These are phyloP conservation scores for Epicoccum nigrum DNA, from an alignment of 2,329 filamentous ascomycete genomes.

Conservation along the genomic window DNA sequence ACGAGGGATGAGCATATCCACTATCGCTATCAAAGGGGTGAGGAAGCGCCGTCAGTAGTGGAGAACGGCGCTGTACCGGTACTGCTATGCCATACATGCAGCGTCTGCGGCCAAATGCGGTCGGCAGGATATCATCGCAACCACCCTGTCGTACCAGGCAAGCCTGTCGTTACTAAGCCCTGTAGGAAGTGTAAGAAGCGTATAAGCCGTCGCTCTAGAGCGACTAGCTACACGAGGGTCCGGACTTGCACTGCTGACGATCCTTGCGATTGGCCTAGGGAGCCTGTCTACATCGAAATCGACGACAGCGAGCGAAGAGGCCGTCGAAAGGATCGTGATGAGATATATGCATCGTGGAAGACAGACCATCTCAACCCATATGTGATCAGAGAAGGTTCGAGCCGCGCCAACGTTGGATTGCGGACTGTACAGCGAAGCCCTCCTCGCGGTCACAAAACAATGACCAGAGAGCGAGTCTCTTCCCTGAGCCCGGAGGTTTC, in stretches of 20 bases:
- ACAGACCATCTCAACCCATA: conserved; percentile 27
- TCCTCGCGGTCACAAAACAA: conserved; percentile 10
- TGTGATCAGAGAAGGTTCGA: conserved; percentile 23
- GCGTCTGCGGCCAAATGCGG: conserved; percentile 41
- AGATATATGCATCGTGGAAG: conserved; percentile 21
- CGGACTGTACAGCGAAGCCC: conserved; percentile 31
- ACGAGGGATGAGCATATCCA: conserved; percentile 25
- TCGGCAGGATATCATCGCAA: conserved; percentile 44
- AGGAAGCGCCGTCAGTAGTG: conserved; percentile 17
- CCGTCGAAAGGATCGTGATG: conserved; percentile 29
- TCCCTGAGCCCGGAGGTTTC: conserved; percentile 31
- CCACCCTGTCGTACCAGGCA: conserved; percentile 44
- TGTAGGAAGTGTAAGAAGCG: conserved; percentile 45
- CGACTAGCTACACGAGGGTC: conserved; percentile 27
- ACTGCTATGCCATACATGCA: conserved; percentile 44
- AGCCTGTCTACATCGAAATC: conserved; percentile 25
- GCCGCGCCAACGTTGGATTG: conserved; percentile 33
- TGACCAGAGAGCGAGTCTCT: conserved; percentile 22
- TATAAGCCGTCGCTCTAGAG: conserved; percentile 15
- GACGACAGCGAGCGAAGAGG: conserved; percentile 30
- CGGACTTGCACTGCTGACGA: conserved; percentile 29
- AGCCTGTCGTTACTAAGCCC: conserved; percentile 27
- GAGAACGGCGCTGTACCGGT: conserved; percentile 29
- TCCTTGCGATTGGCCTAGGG: conserved; percentile 36
- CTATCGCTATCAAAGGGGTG: conserved; percentile 23